Percentiles rank a stretch among this genome's conserved stretches.
Conservation (phyloP, 768 basidiomycete species). For the Daedalea quercina region DNA sequence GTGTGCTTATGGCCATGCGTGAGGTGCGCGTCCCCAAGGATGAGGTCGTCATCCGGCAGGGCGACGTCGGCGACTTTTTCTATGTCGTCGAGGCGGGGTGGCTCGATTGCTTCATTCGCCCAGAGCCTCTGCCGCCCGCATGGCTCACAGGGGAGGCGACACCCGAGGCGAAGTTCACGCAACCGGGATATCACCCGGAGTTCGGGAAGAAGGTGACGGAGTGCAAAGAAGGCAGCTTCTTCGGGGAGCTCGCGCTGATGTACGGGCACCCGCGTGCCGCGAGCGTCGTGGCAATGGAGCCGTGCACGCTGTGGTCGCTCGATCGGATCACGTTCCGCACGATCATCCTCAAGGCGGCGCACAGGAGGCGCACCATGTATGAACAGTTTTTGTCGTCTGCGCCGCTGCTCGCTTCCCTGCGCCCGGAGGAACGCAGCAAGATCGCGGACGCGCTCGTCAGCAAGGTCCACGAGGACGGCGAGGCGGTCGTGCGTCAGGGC, state of each 20-base stretch:
- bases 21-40: slow-evolving; percentile 66
- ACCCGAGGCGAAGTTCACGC: slow-evolving; percentile 48
- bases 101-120: slow-evolving; percentile 76
- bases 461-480: slow-evolving; percentile 72
- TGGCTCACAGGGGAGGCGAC: slow-evolving; percentile 42
- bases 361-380: slow-evolving; percentile 90
- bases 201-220: slow-evolving; percentile 81
- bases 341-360: slow-evolving; percentile 90
- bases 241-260: slow-evolving; percentile 97
- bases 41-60: slow-evolving; percentile 93
- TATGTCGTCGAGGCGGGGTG: slow-evolving; percentile 92
- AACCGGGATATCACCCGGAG: slow-evolving; percentile 58
- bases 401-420: slow-evolving; percentile 77
- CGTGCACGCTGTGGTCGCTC: slow-evolving; percentile 86
- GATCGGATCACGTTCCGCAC: slow-evolving; percentile 98
- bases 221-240: slow-evolving; percentile 78
- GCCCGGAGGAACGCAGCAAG: slow-evolving; percentile 88
- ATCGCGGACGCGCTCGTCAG: slow-evolving; percentile 94
- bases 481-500: slow-evolving; percentile 85
- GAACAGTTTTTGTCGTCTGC: slow-evolving; percentile 94
- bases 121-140: slow-evolving; percentile 55
- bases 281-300: slow-evolving; percentile 79
- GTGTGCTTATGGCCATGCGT: slow-evolving; percentile 93
- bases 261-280: slow-evolving; percentile 96
- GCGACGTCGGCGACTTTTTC: slow-evolving; percentile 95